Conservation (phyloP, 2,329 filamentous ascomycete genomes). For the Rutstroemia sp. region DNA sequence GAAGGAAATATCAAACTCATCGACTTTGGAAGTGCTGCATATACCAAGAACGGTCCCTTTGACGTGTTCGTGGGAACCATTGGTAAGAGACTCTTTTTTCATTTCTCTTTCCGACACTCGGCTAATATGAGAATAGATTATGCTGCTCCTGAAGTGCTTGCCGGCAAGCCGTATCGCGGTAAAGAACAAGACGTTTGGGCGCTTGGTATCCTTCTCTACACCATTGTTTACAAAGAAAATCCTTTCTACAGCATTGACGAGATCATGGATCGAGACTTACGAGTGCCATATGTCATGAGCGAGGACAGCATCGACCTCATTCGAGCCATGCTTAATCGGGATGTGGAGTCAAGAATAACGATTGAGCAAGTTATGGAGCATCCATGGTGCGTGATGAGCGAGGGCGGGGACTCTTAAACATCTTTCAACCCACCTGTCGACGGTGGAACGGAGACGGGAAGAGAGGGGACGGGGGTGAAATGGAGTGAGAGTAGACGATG, state of each 20-base stretch:
- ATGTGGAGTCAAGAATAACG: conserved; percentile 74
- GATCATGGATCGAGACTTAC: conserved; percentile 94
- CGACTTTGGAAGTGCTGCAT: conserved; percentile 95
- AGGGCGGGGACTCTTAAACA: background rate
- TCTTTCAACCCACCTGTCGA: background rate
- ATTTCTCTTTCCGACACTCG: background rate
- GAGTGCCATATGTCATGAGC: conserved; percentile 81
- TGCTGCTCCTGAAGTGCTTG: conserved; percentile 93
- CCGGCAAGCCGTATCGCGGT: conserved; percentile 83
- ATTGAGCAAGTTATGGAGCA: conserved; percentile 85
- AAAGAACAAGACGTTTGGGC: conserved; percentile 99
- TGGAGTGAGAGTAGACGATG: background rate
- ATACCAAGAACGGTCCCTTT: conserved; percentile 97
- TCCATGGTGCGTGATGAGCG: conserved; percentile 52
- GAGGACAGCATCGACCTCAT: conserved; percentile 92
- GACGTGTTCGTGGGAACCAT: conserved; percentile 99
- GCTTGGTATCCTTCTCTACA: conserved; percentile 92
- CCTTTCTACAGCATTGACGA: conserved; percentile 98
- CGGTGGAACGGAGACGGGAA: background rate
- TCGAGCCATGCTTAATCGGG: conserved; percentile 82
- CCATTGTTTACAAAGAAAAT: conserved; percentile 99
- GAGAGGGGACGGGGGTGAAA: background rate
- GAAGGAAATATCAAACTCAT: conserved; percentile 95
- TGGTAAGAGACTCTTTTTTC: conserved; percentile 48
- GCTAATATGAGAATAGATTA: conserved; percentile 59